Evolutionary conservation across 164 flowering plant genomes (phyloP).

Genomic region (Euptelea pleiosperma): DNA sequence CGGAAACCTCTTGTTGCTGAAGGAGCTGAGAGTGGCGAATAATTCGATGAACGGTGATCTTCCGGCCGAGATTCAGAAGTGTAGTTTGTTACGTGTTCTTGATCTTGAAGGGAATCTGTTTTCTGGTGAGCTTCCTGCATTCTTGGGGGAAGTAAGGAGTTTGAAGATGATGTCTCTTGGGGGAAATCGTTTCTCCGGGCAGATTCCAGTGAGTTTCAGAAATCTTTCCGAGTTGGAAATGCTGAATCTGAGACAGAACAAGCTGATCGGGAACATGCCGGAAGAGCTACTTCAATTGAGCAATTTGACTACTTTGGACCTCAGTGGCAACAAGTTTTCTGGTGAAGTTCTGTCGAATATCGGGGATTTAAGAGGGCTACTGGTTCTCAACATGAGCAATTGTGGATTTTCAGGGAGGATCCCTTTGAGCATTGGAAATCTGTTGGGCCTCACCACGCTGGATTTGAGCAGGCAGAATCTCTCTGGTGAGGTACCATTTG

Average conservation of each 20-base stretch:
- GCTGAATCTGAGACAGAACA: slow-evolving; percentile 48
- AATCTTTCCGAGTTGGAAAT: slow-evolving; percentile 32
- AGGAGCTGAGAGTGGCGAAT: slow-evolving; percentile 59
- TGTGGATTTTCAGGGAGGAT: slow-evolving; percentile 54
- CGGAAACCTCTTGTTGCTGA: slow-evolving; percentile 38
- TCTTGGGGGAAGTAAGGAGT: slow-evolving; percentile 32
- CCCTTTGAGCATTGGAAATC: slow-evolving; percentile 48
- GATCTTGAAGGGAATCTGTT: slow-evolving; percentile 58
- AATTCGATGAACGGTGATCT: slow-evolving; percentile 57
- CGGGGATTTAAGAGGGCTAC: slow-evolving; percentile 38
- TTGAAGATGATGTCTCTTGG: slow-evolving; percentile 49
- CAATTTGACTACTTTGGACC: slow-evolving; percentile 45
- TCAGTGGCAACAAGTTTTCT: slow-evolving; percentile 48
- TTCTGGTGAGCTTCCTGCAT: slow-evolving; percentile 47
- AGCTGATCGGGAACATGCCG: slow-evolving; percentile 48
- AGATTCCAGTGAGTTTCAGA: slow-evolving; percentile 39
- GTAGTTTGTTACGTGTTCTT: slow-evolving; percentile 41
- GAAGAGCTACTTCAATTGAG: slow-evolving; percentile 40
- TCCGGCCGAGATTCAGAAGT: slow-evolving; percentile 39
- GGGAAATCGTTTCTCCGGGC: slow-evolving; percentile 50
- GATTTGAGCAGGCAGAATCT: slow-evolving; percentile 67
- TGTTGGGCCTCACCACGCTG: slow-evolving; percentile 41
- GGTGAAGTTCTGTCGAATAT: slow-evolving; percentile 38
- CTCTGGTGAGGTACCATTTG: slow-evolving; percentile 59
- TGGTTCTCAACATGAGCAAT: slow-evolving; percentile 52